Evolutionary conservation across 139 green algal genomes (phyloP).

Genomic region (Eudorina sp.): DNA sequence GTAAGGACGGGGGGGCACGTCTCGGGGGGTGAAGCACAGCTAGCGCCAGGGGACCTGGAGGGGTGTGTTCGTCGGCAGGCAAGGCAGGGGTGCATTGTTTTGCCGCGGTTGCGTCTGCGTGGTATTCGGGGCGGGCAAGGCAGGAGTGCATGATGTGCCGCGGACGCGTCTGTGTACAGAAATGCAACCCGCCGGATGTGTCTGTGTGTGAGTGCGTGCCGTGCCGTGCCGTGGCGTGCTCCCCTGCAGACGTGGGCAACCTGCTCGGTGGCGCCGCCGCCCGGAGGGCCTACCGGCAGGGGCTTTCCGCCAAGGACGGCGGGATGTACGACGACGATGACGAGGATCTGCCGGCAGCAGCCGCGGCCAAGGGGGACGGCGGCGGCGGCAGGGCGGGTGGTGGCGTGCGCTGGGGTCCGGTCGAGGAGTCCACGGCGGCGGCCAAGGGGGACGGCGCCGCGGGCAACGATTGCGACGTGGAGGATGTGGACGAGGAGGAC

Average conservation of each 20-base stretch:
- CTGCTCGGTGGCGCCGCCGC: conserved; percentile 25
- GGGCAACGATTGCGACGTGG: neutral
- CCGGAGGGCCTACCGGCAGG: conserved; percentile 12
- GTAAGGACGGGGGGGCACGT: too few species aligned
- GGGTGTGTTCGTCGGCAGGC: too few species aligned
- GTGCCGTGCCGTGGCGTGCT: too few species aligned
- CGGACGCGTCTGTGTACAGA: too few species aligned
- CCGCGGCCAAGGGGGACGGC: neutral
- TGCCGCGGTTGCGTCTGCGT: too few species aligned
- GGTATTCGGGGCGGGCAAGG: too few species aligned
- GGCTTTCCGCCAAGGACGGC: neutral
- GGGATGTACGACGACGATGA: neutral
- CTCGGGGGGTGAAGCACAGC: too few species aligned
- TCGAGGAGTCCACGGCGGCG: neutral
- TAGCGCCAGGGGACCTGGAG: too few species aligned
- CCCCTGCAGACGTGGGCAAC: conserved; percentile 23
- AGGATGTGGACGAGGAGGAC: neutral
- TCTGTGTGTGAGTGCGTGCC: too few species aligned
- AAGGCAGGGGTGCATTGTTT: too few species aligned
- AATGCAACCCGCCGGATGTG: too few species aligned
- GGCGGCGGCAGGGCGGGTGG: neutral
- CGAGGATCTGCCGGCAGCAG: neutral
- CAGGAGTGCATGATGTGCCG: too few species aligned
- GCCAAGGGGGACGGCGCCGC: neutral
- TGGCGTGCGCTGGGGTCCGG: neutral